Evolutionary conservation across 1,139 yeast genomes (phyloP), one percentile per base, ranked within the genome.

Genomic region (Kazachstania sp.): DNA sequence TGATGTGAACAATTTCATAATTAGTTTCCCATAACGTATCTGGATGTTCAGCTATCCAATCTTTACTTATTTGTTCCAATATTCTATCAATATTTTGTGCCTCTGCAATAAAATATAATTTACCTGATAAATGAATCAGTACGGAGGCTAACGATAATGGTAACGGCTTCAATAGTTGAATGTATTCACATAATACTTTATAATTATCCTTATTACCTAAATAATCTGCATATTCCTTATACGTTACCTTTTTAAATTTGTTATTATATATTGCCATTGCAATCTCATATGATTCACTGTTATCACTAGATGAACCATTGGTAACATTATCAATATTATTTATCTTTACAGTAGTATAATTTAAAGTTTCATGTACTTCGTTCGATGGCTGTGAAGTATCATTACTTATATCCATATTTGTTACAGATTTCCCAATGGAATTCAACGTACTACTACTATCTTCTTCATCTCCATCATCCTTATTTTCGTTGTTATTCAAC

Each of bases 1-100:
- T 71, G 37, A 88, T 79, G 61, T 86, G 86, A 49, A 85, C 79
- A 42, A 82, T 77, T 52, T 78, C 84, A 47, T 76, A 74, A 56
- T 78, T 74, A 43, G 73, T 74, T 64, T 63, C 71, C 63, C 64
- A 76, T 37, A 53, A 46, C 0, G 57, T 51, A n/a, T 47, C 46
- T 1, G 58, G 53, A 45, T 56, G 49, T 3, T 44, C 48, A 11
- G 44, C 36, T 3, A 52, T 48, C 84, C 90, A 87, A 48, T 84
- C 74, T 50, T 75, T 74, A 23, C 95, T 75, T 61, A 86, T 82
- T 1, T 83, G 72, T 39, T 83, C 82, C 49, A 87, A 68, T 20
- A 86, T 75, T 42, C 86, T 73, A 65, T 86, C 95, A 50, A 87
- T 77, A 58, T 83, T 86, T 57, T 85, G 94, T 1, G 94, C 80